phyloP scores from a whole-genome alignment of 139 green algal genomes.

The Pseudopediastrum boryanum region DNA sequence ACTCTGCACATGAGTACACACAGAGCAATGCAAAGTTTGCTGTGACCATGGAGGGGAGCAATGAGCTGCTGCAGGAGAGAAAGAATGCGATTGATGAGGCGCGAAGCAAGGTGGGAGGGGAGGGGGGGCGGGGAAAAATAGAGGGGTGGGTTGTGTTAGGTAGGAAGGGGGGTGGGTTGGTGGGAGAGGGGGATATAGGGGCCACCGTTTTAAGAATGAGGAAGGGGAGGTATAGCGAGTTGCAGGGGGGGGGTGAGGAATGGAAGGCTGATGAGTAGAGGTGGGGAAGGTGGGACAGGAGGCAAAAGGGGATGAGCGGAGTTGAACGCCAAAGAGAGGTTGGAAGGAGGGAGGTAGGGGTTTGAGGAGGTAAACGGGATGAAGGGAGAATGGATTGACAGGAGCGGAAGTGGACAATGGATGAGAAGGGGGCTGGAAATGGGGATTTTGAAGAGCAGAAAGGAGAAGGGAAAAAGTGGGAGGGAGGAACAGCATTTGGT shows the following conservation, averaged over 20 bases:
- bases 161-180: neutral
- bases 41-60: slow-evolving; percentile 68
- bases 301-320: too few species aligned
- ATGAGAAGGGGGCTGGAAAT: too few species aligned
- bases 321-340: too few species aligned
- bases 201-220: neutral
- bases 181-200: neutral
- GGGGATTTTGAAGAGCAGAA: too few species aligned
- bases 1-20: slow-evolving; percentile 80
- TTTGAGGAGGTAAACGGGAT: too few species aligned
- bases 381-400: too few species aligned
- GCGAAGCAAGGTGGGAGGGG: slow-evolving; percentile 46
- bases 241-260: neutral
- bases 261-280: neutral
- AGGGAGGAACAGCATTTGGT: too few species aligned
- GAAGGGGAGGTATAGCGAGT: neutral
- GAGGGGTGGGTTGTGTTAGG: neutral
- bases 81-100: slow-evolving; percentile 64
- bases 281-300: too few species aligned
- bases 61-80: slow-evolving; percentile 59
- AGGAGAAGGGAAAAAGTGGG: too few species aligned
- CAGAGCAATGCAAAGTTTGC: slow-evolving; percentile 68
- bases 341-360: too few species aligned
- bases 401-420: too few species aligned
- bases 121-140: too few species aligned